phyloP scores from a whole-genome alignment of 2,329 filamentous ascomycete species.

The Alternaria sp. region DNA sequence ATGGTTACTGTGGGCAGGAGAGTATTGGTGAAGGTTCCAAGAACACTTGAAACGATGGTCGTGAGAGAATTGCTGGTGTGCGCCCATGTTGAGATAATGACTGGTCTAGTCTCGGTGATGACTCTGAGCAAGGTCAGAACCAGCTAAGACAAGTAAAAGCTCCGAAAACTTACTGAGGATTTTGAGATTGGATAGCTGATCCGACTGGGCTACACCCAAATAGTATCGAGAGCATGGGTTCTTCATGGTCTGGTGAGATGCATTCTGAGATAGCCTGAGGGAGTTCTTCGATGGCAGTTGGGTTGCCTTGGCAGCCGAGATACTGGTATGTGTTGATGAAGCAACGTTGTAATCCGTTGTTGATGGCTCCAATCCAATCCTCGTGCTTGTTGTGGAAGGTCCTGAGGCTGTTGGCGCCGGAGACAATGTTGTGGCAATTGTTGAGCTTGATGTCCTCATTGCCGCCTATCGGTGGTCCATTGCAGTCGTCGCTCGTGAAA shows the following conservation, averaged over 20 bases:
- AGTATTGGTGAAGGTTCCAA: not conserved
- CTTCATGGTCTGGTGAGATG: slow-evolving; percentile 1
- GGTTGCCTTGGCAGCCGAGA: slow-evolving; percentile 17
- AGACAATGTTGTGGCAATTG: slow-evolving; percentile 28
- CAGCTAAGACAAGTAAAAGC: not conserved
- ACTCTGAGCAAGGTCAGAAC: not conserved
- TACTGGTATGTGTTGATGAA: slow-evolving; percentile 23
- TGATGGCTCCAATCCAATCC: slow-evolving; percentile 23
- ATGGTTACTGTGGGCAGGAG: not conserved
- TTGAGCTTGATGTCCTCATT: slow-evolving; percentile 32
- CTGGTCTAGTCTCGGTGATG: not conserved
- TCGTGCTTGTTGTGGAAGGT: slow-evolving; percentile 21
- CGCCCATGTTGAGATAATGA: not conserved
- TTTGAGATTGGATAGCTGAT: not conserved
- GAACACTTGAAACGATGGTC: not conserved
- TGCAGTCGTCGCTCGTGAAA: slow-evolving; percentile 30
- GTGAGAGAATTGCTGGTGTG: slow-evolving; percentile 1
- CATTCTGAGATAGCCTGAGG: slow-evolving; percentile 22
- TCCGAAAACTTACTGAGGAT: not conserved
- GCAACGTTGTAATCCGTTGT: slow-evolving; percentile 23
- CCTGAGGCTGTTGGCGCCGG: slow-evolving; percentile 27
- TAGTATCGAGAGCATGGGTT: slow-evolving; percentile 22
- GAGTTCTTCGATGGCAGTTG: slow-evolving; percentile 1
- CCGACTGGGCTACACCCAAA: slow-evolving; percentile 22
- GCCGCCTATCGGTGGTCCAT: slow-evolving; percentile 20